Conservation (phyloP, 495 filamentous ascomycete species). For the Pyronema domesticum region DNA sequence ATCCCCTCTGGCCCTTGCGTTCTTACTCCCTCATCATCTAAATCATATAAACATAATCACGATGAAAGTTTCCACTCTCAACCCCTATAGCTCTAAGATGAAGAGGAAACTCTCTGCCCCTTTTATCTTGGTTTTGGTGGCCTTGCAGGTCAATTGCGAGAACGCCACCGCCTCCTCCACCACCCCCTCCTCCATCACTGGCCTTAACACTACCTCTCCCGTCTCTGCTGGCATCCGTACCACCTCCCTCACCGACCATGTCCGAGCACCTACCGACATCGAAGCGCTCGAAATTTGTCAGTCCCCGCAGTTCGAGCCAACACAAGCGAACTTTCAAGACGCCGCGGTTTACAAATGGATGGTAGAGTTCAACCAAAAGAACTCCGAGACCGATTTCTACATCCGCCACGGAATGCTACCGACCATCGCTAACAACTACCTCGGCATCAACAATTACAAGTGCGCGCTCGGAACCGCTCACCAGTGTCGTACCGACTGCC, state of each 20-base stretch:
- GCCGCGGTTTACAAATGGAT: constrained; percentile 16
- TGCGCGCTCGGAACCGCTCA: constrained; percentile 14
- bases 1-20: no score
- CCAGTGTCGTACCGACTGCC: constrained; percentile 14
- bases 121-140: no score
- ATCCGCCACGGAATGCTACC: constrained; percentile 13
- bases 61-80: no score
- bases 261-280: background rate
- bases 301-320: constrained; percentile 18
- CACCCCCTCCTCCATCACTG: background rate
- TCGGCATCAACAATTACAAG: constrained; percentile 19
- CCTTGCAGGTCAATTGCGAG: no score
- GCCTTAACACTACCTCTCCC: constrained; percentile 8
- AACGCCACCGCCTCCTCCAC: no score
- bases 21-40: no score
- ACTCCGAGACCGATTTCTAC: constrained; percentile 12
- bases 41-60: no score
- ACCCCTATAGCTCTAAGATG: no score
- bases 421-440: constrained; percentile 21
- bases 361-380: constrained; percentile 9
- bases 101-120: no score
- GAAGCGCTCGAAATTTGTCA: constrained; percentile 22
- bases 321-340: constrained; percentile 14
- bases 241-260: background rate
- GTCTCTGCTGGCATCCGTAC: background rate